Evolutionary conservation across 1,284 basidiomycete species (phyloP).

Genomic region (Ustilago esculenta): DNA sequence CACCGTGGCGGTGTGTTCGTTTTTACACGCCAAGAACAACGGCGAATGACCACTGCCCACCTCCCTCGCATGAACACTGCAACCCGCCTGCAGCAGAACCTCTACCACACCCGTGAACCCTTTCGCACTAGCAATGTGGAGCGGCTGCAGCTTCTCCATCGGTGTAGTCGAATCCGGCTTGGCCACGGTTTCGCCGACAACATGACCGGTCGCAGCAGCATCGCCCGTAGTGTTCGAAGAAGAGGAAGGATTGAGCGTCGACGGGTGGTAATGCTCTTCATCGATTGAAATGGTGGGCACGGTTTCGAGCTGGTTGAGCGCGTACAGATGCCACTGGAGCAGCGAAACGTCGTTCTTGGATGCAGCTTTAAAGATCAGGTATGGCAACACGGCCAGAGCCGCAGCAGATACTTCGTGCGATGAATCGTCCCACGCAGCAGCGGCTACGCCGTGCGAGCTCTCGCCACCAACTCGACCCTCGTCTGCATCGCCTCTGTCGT

Average conservation of each 20-base stretch:
- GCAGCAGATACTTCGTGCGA: constrained; percentile 30
- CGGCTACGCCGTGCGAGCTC: neutral
- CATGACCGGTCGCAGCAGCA: constrained; percentile 8
- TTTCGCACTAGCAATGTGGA: constrained; percentile 82
- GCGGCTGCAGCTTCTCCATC: constrained; percentile 71
- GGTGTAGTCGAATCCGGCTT: constrained; percentile 18
- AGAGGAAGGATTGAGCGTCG: constrained; percentile 24
- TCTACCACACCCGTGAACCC: constrained; percentile 73
- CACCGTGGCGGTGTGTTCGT: constrained; percentile 49
- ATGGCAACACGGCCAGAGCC: constrained; percentile 28
- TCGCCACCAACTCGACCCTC: neutral
- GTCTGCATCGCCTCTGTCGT: neutral
- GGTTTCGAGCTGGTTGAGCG: constrained; percentile 32
- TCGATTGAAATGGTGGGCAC: constrained; percentile 31
- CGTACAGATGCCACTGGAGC: constrained; percentile 47
- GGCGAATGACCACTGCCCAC: constrained; percentile 85
- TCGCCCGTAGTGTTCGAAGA: constrained; percentile 4
- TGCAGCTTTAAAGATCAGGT: constrained; percentile 49
- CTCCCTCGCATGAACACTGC: constrained; percentile 78
- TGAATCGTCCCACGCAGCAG: constrained; percentile 33
- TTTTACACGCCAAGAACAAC: constrained; percentile 66
- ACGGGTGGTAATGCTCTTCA: constrained; percentile 37
- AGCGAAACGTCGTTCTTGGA: constrained; percentile 30
- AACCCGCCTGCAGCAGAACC: constrained; percentile 78
- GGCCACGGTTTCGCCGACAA: neutral